Percentiles rank a stretch among this genome's conserved stretches.
These are phyloP conservation scores for Mortierella sp. DNA, from an alignment of 371 early-diverging fungal genomes.

Conservation along the genomic window DNA sequence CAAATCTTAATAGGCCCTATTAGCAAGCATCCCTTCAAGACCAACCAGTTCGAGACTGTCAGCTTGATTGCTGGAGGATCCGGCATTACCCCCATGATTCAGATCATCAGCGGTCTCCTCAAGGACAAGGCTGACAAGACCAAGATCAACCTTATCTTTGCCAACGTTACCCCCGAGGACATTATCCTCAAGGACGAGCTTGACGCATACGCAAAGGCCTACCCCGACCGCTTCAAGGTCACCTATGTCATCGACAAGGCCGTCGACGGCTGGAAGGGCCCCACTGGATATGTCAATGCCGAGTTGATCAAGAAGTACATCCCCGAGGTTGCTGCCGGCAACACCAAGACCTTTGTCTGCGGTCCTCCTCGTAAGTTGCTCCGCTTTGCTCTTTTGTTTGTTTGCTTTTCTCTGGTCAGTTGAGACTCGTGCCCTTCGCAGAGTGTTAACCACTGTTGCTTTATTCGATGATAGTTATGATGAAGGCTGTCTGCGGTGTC, in stretches of 20 bases:
- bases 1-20: constrained; percentile 75
- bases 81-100: constrained; percentile 93
- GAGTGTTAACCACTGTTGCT: constrained; percentile 1
- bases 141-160: constrained; percentile 89
- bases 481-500: constrained; percentile 84
- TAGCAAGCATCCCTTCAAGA: constrained; percentile 83
- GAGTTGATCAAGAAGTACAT: constrained; percentile 77
- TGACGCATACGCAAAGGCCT: constrained; percentile 72
- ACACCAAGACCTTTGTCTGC: constrained; percentile 86
- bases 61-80: constrained; percentile 95
- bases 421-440: not conserved
- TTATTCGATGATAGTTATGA: constrained; percentile 66
- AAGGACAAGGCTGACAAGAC: constrained; percentile 84
- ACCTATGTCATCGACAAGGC: constrained; percentile 87
- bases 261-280: constrained; percentile 73
- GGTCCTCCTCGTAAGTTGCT: constrained; percentile 79
- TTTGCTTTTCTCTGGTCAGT: not conserved
- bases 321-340: constrained; percentile 62
- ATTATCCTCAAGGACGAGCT: constrained; percentile 88
- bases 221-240: constrained; percentile 87
- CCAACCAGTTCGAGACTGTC: constrained; percentile 82
- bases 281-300: constrained; percentile 77
- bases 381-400: not conserved
- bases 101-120: constrained; percentile 77
- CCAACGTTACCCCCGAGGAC: constrained; percentile 88